These are phyloP conservation scores for Heliamphora pulchella DNA, from an alignment of 179 eudicot genomes.

Conservation along the genomic window DNA sequence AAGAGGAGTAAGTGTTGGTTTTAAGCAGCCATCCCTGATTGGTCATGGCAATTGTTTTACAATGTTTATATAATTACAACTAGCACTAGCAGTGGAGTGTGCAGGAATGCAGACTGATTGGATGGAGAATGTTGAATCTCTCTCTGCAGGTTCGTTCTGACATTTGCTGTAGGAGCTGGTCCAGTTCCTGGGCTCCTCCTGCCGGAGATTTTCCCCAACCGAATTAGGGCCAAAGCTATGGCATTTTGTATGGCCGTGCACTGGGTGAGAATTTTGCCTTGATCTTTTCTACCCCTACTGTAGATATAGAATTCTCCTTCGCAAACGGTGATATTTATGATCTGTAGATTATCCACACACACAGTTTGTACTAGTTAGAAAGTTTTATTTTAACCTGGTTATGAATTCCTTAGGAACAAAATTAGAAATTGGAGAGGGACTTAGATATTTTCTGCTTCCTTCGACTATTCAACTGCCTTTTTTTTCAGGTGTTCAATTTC, in stretches of 20 bases:
- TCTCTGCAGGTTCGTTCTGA: conserved; percentile 61
- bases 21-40: background rate
- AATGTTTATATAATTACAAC: background rate
- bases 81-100: background rate
- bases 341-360: too few relatives aligned
- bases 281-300: too few relatives aligned
- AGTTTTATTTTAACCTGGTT: too few relatives aligned
- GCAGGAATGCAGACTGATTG: too few relatives aligned
- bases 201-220: conserved; percentile 75
- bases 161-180: conserved; percentile 87
- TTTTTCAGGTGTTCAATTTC: conserved; percentile 70
- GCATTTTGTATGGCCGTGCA: conserved; percentile 90
- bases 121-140: too few relatives aligned
- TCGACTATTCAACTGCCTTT: background rate
- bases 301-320: too few relatives aligned
- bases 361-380: too few relatives aligned
- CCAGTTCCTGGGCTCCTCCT: conserved; percentile 89
- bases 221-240: conserved; percentile 91
- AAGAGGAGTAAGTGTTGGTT: background rate
- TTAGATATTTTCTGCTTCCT: too few relatives aligned
- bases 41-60: background rate
- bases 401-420: too few relatives aligned
- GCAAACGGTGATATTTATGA: too few relatives aligned
- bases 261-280: conserved; percentile 48
- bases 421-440: too few relatives aligned